phyloP scores from a whole-genome alignment of 345 rosid genomes.

The Camelina laxa region DNA sequence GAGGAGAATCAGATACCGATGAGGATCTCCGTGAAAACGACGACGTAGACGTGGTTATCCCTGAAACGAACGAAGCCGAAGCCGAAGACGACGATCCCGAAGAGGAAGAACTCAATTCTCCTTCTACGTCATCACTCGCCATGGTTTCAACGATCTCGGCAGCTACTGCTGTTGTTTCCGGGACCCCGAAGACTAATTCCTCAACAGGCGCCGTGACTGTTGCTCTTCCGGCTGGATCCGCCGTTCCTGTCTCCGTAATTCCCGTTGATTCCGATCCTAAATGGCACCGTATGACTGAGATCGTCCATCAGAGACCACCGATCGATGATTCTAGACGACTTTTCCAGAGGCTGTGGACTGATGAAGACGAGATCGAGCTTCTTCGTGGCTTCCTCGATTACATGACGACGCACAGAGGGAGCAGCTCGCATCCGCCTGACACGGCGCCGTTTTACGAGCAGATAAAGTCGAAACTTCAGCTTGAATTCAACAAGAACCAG shows the following conservation, averaged over 20 bases:
- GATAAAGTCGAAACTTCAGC: conserved; percentile 93
- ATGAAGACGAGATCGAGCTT: conserved; percentile 98
- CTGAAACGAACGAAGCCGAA: conserved; percentile 45
- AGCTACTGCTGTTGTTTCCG: conserved; percentile 32
- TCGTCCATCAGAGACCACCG: conserved; percentile 49
- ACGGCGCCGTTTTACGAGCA: conserved; percentile 92
- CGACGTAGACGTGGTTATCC: conserved; percentile 48
- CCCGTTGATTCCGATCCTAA: conserved; percentile 51
- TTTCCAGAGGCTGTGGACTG: conserved; percentile 96
- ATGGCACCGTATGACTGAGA: conserved; percentile 41
- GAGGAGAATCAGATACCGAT: conserved; percentile 46
- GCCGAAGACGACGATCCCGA: conserved; percentile 57
- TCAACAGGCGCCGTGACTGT: conserved; percentile 47
- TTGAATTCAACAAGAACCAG: conserved; percentile 96
- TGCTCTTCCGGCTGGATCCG: conserved; percentile 48
- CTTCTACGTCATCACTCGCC: conserved; percentile 49
- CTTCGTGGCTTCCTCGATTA: conserved; percentile 90
- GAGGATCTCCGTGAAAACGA: conserved; percentile 51
- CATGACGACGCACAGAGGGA: conserved; percentile 55
- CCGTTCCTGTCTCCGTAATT: conserved; percentile 48
- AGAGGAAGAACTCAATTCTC: conserved; percentile 61
- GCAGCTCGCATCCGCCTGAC: conserved; percentile 71
- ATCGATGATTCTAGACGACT: conserved; percentile 77
- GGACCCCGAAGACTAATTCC: conserved; percentile 40
- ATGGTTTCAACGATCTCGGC: conserved; percentile 36